Evolutionary conservation across 2,329 filamentous ascomycete genomes (phyloP).

Genomic region (Colletotrichum cuscutae): DNA sequence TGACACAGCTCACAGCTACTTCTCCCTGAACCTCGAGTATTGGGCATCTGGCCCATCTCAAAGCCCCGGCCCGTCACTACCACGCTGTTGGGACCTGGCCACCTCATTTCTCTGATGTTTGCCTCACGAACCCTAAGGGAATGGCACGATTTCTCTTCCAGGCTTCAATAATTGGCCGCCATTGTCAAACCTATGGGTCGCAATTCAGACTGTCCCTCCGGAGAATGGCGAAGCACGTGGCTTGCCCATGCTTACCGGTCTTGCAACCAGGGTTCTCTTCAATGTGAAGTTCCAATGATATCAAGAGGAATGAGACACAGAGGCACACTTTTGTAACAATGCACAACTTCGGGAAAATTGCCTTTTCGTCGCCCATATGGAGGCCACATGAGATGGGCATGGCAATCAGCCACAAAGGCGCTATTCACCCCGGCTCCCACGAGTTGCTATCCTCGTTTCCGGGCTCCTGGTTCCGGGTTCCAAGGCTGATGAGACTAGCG

Average conservation of each 20-base stretch:
- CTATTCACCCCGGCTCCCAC: conserved; percentile 17
- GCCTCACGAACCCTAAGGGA: neutral
- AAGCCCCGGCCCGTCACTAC: neutral
- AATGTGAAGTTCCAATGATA: neutral
- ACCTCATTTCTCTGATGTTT: conserved; percentile 22
- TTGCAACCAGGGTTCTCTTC: neutral
- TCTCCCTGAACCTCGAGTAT: neutral
- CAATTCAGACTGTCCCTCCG: neutral
- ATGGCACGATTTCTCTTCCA: conserved; percentile 23
- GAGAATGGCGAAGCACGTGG: conserved; percentile 29
- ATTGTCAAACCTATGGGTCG: conserved; percentile 37
- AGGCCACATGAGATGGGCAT: conserved; percentile 24
- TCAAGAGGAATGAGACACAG: conserved; percentile 3
- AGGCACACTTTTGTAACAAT: conserved; percentile 20
- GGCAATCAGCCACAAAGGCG: conserved; percentile 7
- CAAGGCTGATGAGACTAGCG: neutral
- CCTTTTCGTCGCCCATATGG: neutral
- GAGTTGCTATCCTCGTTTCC: neutral
- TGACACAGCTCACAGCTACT: neutral
- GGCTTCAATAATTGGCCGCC: conserved; percentile 39
- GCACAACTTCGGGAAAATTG: neutral
- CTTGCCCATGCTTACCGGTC: conserved; percentile 25
- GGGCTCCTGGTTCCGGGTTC: neutral
- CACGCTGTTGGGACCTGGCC: neutral
- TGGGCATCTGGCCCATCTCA: neutral